A percentile compares a stretch with the other conserved stretches of the same genome.
These are phyloP conservation scores for Hygrocybe punicea DNA, from an alignment of 768 basidiomycete species.

Conservation along the genomic window DNA sequence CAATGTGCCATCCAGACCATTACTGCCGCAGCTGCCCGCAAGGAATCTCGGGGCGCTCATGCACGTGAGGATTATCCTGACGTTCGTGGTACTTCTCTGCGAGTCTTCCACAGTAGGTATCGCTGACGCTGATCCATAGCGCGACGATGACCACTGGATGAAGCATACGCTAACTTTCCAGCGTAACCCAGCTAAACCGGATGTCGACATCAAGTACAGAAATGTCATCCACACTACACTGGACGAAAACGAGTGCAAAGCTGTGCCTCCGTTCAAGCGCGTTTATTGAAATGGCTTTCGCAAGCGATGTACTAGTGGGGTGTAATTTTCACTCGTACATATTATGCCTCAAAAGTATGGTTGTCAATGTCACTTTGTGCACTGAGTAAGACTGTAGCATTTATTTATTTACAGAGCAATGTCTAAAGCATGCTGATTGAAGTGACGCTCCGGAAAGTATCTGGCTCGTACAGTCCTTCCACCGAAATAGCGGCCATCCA, in stretches of 20 bases:
- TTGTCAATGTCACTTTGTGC: neutral
- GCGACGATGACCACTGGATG: slow-evolving; percentile 94
- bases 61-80: slow-evolving; percentile 99
- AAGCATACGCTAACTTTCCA: slow-evolving; percentile 96
- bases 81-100: slow-evolving; percentile 38
- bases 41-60: slow-evolving; percentile 97
- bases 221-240: slow-evolving; percentile 80
- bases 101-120: neutral
- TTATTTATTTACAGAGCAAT: slow-evolving; percentile 29
- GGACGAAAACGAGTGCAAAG: slow-evolving; percentile 95
- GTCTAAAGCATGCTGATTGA: slow-evolving; percentile 51
- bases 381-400: neutral
- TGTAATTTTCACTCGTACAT: neutral
- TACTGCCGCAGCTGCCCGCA: slow-evolving; percentile 85
- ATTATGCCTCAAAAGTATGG: neutral
- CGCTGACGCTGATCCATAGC: slow-evolving; percentile 41
- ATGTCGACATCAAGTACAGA: slow-evolving; percentile 89
- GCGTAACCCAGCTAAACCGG: slow-evolving; percentile 65
- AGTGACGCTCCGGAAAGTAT: slow-evolving; percentile 69
- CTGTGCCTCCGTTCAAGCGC: slow-evolving; percentile 97
- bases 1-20: slow-evolving; percentile 97
- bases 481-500: slow-evolving; percentile 91
- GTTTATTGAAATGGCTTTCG: slow-evolving; percentile 57
- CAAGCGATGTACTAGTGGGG: neutral
- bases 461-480: slow-evolving; percentile 78